These are phyloP conservation scores for Rhizopogon vesiculosus DNA, from an alignment of 768 basidiomycete genomes.

Conservation along the genomic window DNA sequence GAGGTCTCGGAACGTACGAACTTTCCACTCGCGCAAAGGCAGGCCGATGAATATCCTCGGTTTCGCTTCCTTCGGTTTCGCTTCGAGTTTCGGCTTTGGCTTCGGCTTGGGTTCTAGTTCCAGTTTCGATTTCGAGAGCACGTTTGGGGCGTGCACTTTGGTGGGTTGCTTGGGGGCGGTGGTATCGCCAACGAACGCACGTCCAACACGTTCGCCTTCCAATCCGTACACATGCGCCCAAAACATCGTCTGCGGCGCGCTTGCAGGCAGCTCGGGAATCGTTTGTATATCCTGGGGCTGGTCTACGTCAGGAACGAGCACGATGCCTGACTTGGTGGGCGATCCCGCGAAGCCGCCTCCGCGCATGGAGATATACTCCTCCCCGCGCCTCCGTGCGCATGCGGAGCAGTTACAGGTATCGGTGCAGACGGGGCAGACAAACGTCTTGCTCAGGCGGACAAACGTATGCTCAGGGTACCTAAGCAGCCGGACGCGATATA, in stretches of 20 bases:
- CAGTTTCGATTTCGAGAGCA: not conserved
- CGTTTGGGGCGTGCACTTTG: not conserved
- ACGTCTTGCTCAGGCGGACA: conserved; percentile 22
- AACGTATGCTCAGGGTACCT: conserved; percentile 39
- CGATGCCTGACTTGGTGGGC: conserved; percentile 17
- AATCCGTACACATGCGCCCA: conserved; percentile 31
- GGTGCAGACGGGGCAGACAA: conserved; percentile 42
- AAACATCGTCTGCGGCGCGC: conserved; percentile 11
- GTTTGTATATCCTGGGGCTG: not conserved
- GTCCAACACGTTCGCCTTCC: conserved; percentile 22
- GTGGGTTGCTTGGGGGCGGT: not conserved
- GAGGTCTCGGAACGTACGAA: conserved; percentile 17
- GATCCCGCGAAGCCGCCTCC: conserved; percentile 17
- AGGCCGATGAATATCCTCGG: conserved; percentile 22
- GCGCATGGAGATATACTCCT: conserved; percentile 35
- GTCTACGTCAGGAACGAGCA: conserved; percentile 17
- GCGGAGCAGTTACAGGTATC: conserved; percentile 44
- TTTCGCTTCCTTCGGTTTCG: not conserved
- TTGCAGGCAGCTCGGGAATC: conserved; percentile 2
- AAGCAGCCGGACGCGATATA: not conserved
- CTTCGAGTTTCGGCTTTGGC: not conserved
- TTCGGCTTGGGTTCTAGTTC: not conserved
- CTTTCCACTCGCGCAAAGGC: conserved; percentile 18
- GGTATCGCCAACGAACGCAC: conserved; percentile 12
- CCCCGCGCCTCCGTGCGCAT: conserved; percentile 43